Evolutionary conservation across 2,329 filamentous ascomycete genomes (phyloP), one percentile per base, ranked within the genome.

Genomic region (Sporothrix sp.): DNA sequence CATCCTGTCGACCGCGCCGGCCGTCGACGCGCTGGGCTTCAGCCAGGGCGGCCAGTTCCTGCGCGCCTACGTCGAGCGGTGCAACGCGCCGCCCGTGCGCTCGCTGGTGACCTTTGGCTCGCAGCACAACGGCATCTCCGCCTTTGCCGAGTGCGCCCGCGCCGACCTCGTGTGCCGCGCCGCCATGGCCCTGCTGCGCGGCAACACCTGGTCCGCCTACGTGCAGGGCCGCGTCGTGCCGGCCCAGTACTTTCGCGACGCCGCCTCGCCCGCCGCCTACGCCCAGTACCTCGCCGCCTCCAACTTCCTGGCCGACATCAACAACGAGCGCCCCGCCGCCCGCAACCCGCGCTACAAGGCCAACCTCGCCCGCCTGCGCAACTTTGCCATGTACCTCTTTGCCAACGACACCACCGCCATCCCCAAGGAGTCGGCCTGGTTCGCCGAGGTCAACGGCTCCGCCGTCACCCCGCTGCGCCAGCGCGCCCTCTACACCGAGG

Each of bases 41-140:
- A 93, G 86, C 13, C 93, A 98, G 67, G 93, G 93, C 56, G 93
- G 93, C 1, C 87, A 95, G 65, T 96, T 98, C 71, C 77, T 98
- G n/a, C 82, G 93, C 53, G 93, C 78, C 21, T 90, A 95, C 65
- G 73, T 95, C 57, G 82, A 98, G 73, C 79, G 87, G 38, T 98
- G 93, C 73, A 93, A 89, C 65, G 62, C 60, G 30, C 83, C 88
- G 0, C 82, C 79, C 4, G 78, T 95, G 11, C 78, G 81, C 57
- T 90, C 79, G 63, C 77, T 96, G 33, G 78, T 95, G 56, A 96
- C 90, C 2, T 94, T 93, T 60, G 90, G 90, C 56, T 85, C 82
- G 62, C 90, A 94, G 70, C 90, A 96, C 69, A 93, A 91, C 65
- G 93, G 93, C 49, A 97, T 98, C 65, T 72, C 78, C 27, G 78